Evolutionary conservation across 345 rosid genomes (phyloP), one percentile per base, ranked within the genome.

Genomic region (Eutrema yunnanense): DNA sequence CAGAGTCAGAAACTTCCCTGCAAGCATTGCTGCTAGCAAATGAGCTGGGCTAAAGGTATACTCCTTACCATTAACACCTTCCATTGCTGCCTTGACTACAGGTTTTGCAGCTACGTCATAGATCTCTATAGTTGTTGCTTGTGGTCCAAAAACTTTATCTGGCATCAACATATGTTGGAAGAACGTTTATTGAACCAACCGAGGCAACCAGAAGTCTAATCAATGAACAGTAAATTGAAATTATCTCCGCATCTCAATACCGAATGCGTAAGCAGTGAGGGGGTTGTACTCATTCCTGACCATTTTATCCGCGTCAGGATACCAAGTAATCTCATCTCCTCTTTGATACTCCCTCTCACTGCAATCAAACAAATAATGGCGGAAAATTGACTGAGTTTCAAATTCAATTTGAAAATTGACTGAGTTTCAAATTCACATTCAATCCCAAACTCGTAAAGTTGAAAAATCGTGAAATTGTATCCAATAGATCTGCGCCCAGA

Each of bases 21-120:
- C 40, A 60, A 44, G 10, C 14, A 52, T 59, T 73, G 34, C 27
- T 41, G 56, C 9, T 67, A 2, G 75, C 36, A 63, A 1, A 12
- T 10, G 7, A 72, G 12, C 14, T 48, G 12, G 26, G 10, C 14
- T 6, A n/a, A 9, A 70, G 6, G 54, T 36, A 38, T 51, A 34
- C 11, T 49, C 12, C 85, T 62, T 84, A 96, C 99, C 99, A 65
- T 96, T 96, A 12, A 96, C 85, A 75, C 99, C 99, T 80, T 96
- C 99, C 99, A 96, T 96, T n/a, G 99, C 99, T 73, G 96, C 86
- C 82, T 87, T 90, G 52, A 96, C 97, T 6, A 96, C 98, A 14
- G 99, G 97, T 65, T 86, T 92, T 7, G 95, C 99, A 55, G 98
- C 98, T 62, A 92, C 84, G 70, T 87, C 97, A 84, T 96, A 96